Evolutionary conservation across 1,284 basidiomycete species (phyloP), one percentile per base, ranked within the genome.

Genomic region (Mycena citricolor): DNA sequence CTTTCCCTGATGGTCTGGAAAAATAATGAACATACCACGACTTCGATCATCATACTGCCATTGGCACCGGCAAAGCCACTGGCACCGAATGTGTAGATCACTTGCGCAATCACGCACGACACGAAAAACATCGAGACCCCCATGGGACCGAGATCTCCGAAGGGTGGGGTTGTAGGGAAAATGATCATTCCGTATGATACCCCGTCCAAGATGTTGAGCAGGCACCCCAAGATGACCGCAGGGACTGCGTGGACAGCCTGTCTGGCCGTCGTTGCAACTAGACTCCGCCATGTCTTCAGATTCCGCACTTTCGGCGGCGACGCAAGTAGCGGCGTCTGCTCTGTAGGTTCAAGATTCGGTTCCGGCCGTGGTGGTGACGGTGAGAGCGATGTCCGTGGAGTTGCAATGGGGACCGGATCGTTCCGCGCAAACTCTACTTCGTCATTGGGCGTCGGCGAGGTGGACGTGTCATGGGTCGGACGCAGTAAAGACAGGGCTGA

Each of bases 31-130:
- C 85, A 45, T 63, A 90, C 86, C 54, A 97, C 91, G 10, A 94
- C 91, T 65, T 98, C 94, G 52, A 98, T 98, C 93, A 97, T 97
- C 94, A 98, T 97, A 42, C 90, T 94, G 8, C 94, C 94, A 66
- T 97, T 98, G 0, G 86, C 91, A 34, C 88, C 86, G 10, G 76
- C 76, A 65, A 98, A 98, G 29, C 87, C 88, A 54, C 89, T 93
- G 1, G 90, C 94, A 1, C 94, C 93, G 11, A 83, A 68, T 0
- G 90, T 87, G 64, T 91, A 98, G 1, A 88, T 78, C 14, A 97
- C 68, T 62, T 99, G 95, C 0, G 91, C 74, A 25, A 97, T 66
- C 44, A 95, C 79, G 59, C 57, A 86, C 76, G 88, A 83, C 29
- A 93, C 77, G 62, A 97, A 94, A 66, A 94, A 97, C 84, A 97